Base-by-base conservation (phyloP, 768 basidiomycete species). In the Lactarius hatsudake region DNA sequence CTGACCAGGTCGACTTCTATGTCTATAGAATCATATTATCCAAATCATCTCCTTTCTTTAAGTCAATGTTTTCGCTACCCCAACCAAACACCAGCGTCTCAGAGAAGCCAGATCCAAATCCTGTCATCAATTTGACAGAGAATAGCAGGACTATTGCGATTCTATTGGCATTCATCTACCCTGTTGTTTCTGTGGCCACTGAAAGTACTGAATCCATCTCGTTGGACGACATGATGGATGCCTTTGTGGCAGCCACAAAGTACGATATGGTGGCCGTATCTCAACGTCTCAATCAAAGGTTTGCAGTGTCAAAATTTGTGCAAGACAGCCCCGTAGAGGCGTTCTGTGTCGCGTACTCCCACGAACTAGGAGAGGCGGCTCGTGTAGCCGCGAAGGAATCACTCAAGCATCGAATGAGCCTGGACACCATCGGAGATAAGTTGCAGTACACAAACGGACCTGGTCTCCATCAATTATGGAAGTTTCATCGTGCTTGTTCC, bases 1-100 rank as follows among this genome's bases (percentile, higher is more conserved):
- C 64, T 23, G 64, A 65, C 42, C 26, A 36, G 8, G 64, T 65
- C 36, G 43, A 65, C 30, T 65, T 65, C 13, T 6, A 20, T 23
- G 64, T 65, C 42, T 18, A 65, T 32, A 65, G 26, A 45, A n/a
- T 20, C 8, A 65, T 65, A 32, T 54, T 65, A 36, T 58, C 64
- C 23, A 65, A 59, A 53, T 32, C 64, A 9, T 65, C 64, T 20
- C 64, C 64, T 8, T 20, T 65, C 58, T 65, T 65, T 45, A 43
- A 53, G 36, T 10, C 13, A 1, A 54, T 53, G 53, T 55, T 63
- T 30, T 63, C 54, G n/a, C 32, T 42, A 26, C 58, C 36, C 4
- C 48, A 64, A 12, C 32, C 12, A 40, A 15, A 40, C 38, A 40
- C 38, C 4, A 40, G 38, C 20, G 28, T 12, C 20, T 8, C 43